Evolutionary conservation across 2,329 filamentous ascomycete genomes (phyloP).

Genomic region (Colletotrichum spaethianum): DNA sequence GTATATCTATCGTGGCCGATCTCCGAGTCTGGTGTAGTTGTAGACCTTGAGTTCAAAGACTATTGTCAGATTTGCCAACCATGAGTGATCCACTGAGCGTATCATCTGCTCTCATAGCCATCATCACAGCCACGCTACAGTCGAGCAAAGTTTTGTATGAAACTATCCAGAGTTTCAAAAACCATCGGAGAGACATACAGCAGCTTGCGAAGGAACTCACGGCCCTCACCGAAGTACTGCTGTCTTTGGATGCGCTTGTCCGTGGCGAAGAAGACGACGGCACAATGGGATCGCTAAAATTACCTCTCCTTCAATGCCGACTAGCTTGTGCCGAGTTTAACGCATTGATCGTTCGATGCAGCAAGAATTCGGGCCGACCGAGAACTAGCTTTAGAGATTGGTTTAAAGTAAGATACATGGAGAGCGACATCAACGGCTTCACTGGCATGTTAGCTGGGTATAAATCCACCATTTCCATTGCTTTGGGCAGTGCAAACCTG

Average conservation of each 20-base stretch:
- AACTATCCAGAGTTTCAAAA: constrained; percentile 20
- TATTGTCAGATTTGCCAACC: background rate
- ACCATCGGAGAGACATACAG: constrained; percentile 2
- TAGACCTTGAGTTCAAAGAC: background rate
- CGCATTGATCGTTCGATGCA: constrained; percentile 11
- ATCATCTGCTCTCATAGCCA: background rate
- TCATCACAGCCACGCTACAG: background rate
- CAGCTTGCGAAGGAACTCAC: constrained; percentile 17
- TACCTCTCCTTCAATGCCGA: constrained; percentile 10
- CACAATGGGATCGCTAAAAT: constrained; percentile 1
- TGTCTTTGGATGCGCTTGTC: background rate
- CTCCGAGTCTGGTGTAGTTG: background rate
- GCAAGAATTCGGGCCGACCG: constrained; percentile 8
- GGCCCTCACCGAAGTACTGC: constrained; percentile 6
- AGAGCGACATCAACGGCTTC: constrained; percentile 25
- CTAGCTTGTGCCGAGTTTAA: constrained; percentile 11
- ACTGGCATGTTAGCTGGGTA: constrained; percentile 24
- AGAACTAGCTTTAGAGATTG: constrained; percentile 30
- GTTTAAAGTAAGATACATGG: constrained; percentile 17
- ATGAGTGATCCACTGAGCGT: constrained; percentile 7
- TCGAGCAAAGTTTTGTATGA: background rate
- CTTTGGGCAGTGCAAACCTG: constrained; percentile 19
- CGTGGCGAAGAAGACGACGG: background rate
- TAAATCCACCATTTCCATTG: constrained; percentile 21
- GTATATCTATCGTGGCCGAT: background rate